phyloP scores from a whole-genome alignment of 2,329 filamentous ascomycete species.

The Fusarium keratoplasticum region DNA sequence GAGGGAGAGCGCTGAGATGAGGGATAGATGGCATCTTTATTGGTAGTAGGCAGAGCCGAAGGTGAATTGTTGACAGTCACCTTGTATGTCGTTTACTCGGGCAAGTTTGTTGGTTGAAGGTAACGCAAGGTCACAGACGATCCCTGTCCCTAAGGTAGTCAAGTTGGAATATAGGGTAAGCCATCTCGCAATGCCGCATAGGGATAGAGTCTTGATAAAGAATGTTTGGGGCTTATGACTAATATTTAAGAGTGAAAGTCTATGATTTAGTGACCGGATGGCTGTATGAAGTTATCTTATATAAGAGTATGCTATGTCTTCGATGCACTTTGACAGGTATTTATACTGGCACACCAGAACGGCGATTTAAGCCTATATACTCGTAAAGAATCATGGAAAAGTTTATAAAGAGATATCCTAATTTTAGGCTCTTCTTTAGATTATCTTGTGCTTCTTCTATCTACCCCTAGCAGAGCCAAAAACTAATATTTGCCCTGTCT shows the following conservation, averaged over 20 bases:
- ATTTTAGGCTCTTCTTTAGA: not conserved
- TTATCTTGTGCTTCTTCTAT: not conserved
- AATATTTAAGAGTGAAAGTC: not conserved
- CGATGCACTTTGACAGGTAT: not conserved
- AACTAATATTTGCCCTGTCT: no score
- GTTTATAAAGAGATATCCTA: not conserved
- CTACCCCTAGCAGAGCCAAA: no score
- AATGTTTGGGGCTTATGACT: not conserved
- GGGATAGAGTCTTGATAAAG: not conserved
- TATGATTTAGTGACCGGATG: not conserved
- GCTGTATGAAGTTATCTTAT: no score
- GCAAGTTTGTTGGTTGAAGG: not conserved
- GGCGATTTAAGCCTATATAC: not conserved
- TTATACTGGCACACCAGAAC: not conserved
- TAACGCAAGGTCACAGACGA: not conserved
- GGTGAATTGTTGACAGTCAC: not conserved
- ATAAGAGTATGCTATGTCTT: not conserved
- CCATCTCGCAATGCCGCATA: not conserved
- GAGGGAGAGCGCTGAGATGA: not conserved
- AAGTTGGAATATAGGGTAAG: not conserved
- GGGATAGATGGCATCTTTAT: not conserved
- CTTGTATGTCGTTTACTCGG: not conserved
- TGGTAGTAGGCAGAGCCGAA: not conserved
- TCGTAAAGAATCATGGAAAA: no score
- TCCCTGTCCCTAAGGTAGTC: not conserved